phyloP scores from a whole-genome alignment of 257 asterid genomes.

The Plantago ovata region DNA sequence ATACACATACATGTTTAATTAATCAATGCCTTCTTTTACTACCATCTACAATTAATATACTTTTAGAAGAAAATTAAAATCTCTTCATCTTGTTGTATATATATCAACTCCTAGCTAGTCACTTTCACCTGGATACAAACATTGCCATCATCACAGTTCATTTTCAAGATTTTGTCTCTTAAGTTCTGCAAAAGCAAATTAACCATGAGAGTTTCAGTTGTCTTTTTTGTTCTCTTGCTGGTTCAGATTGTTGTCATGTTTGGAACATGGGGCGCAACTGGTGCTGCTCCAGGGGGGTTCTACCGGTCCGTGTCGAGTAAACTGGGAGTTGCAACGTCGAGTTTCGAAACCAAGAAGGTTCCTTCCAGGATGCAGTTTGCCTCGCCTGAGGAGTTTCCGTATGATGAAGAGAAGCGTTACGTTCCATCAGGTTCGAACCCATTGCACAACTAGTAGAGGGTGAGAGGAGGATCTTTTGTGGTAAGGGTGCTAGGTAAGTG shows the following conservation, averaged over 20 bases:
- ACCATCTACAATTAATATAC: constrained; percentile 23
- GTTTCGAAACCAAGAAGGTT: constrained; percentile 16
- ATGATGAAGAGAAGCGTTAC: constrained; percentile 35
- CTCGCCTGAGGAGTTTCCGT: constrained; percentile 21
- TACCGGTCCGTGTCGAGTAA: constrained; percentile 11
- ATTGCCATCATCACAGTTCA: too few species aligned
- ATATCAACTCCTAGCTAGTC: too few species aligned
- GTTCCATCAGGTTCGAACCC: constrained; percentile 75
- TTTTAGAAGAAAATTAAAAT: too few species aligned
- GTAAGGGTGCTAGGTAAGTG: background rate
- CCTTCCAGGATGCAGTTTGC: constrained; percentile 41
- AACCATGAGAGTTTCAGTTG: constrained; percentile 26
- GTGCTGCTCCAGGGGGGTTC: constrained; percentile 14
- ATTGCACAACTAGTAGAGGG: constrained; percentile 54
- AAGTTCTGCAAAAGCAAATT: background rate
- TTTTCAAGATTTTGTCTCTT: background rate
- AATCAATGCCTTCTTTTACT: constrained; percentile 27
- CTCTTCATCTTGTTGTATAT: background rate
- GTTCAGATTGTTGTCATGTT: constrained; percentile 29
- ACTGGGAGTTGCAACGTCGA: background rate
- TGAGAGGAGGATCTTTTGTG: background rate
- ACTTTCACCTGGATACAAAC: background rate
- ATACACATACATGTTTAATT: too few species aligned
- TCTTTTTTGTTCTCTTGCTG: constrained; percentile 34
- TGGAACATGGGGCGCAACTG: constrained; percentile 13